These are phyloP conservation scores for Oryza meridionalis DNA, from an alignment of 176 grass and related monocot species.

Conservation along the genomic window DNA sequence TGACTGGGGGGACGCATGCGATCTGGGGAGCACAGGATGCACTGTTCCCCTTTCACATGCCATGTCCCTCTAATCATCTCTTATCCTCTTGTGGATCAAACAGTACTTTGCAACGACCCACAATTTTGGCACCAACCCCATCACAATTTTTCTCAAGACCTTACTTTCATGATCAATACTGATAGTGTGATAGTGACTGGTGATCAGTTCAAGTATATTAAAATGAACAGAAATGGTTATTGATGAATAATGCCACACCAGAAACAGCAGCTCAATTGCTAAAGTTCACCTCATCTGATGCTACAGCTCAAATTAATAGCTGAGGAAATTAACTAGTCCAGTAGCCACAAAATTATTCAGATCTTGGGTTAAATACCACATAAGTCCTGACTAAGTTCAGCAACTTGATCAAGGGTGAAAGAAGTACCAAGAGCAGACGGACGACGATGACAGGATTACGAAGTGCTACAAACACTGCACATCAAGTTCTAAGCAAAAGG, in stretches of 20 bases:
- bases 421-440: background rate
- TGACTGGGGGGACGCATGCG: no score
- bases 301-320: background rate
- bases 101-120: background rate
- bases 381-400: background rate
- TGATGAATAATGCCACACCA: background rate
- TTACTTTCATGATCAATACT: background rate
- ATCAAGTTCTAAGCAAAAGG: conserved; percentile 10
- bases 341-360: conserved; percentile 3
- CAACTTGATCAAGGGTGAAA: background rate
- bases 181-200: no score
- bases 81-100: background rate
- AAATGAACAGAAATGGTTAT: background rate
- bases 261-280: background rate
- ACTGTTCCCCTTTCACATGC: no score
- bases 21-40: no score
- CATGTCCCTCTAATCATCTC: no score
- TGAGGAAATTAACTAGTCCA: background rate
- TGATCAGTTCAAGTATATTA: background rate
- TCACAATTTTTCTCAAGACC: no score
- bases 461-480: background rate
- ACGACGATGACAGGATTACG: background rate
- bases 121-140: no score
- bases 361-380: background rate
- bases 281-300: background rate